Percentiles rank a stretch among this genome's conserved stretches.
Evolutionary conservation across 805 yeast genomes (phyloP).

Genomic region (Candida montana): DNA sequence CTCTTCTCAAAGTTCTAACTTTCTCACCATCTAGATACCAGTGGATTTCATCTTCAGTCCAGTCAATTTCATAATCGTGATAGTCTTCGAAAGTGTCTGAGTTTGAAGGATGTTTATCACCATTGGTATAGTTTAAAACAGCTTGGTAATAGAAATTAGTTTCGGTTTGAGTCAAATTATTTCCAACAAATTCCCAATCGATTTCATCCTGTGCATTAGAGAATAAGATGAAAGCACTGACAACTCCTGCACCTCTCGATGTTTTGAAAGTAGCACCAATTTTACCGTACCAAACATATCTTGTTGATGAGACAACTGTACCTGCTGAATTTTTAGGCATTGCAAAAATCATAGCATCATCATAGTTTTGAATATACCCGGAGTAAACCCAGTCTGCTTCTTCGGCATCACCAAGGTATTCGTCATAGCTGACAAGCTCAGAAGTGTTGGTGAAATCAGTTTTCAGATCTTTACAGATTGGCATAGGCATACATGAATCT

Average conservation of each 20-base stretch:
- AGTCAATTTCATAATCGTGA: slow-evolving; percentile 75
- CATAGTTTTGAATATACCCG: slow-evolving; percentile 51
- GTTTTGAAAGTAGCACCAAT: slow-evolving; percentile 64
- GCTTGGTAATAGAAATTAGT: slow-evolving; percentile 81
- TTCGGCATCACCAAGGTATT: slow-evolving; percentile 60
- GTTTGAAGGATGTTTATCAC: slow-evolving; percentile 32
- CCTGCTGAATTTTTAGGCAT: slow-evolving; percentile 78
- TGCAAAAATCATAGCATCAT: slow-evolving; percentile 56
- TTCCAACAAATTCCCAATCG: slow-evolving; percentile 84
- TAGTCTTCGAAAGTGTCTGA: slow-evolving; percentile 57
- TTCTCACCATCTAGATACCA: slow-evolving; percentile 72
- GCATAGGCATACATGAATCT: slow-evolving; percentile 81
- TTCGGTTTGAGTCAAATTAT: slow-evolving; percentile 60
- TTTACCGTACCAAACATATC: slow-evolving; percentile 85
- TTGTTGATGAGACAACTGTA: slow-evolving; percentile 73
- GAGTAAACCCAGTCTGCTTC: slow-evolving; percentile 62
- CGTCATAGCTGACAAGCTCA: slow-evolving; percentile 19
- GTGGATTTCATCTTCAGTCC: slow-evolving; percentile 64
- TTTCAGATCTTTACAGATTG: slow-evolving; percentile 52
- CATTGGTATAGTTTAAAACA: slow-evolving; percentile 59
- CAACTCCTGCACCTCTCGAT: slow-evolving; percentile 77
- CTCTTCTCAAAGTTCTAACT: slow-evolving; percentile 59
- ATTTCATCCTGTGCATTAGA: slow-evolving; percentile 88
- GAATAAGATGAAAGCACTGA: slow-evolving; percentile 77
- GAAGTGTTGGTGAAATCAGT: slow-evolving; percentile 37